Base-by-base conservation (phyloP, 1,284 basidiomycete species). In the Cryptococcus sp. region DNA sequence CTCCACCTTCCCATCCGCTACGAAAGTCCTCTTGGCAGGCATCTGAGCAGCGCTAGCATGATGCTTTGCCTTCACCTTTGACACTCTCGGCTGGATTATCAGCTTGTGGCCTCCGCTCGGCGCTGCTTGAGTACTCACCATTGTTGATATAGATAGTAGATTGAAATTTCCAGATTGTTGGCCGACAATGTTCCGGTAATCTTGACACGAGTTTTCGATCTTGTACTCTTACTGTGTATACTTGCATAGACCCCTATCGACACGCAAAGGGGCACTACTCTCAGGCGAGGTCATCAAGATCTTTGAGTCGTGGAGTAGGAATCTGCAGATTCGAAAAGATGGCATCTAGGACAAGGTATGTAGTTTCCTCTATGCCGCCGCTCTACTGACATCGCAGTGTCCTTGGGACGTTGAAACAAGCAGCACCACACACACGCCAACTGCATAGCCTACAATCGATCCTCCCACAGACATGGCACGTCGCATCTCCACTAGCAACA, bases 401-500 rank as follows among this genome's bases (percentile, higher is more conserved):
- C n/a, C n/a, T n/a, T n/a, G n/a, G n/a, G n/a, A n/a, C n/a, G n/a
- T n/a, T n/a, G n/a, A n/a, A n/a, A n/a, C n/a, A n/a, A n/a, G n/a
- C n/a, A n/a, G n/a, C n/a, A n/a, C n/a, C n/a, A n/a, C n/a, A n/a
- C 32, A 34, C 32, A 16, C 9, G 32, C 9, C 16, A 9, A 16
- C 32, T 34, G 16, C 32, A 34, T 16, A 34, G 32, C 32, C 16
- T 34, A 16, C 32, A 34, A 16, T 34, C 32, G 32, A 34, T 34
- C 32, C 32, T 34, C 9, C 32, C 32, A 9, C 32, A 34, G 32
- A 9, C 32, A 16, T 7, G n/a, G 34, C 14, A 49, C 28, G 2
- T 39, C 36, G 48, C 59, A 4, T 57, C 59, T 3, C 41, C 57
- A 4, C 22, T 62, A 7, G 60, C 67, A 4, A 59, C 67, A 7